phyloP scores from a whole-genome alignment of 163 green algal genomes.

The Chlamydomonas reinhardtii region DNA sequence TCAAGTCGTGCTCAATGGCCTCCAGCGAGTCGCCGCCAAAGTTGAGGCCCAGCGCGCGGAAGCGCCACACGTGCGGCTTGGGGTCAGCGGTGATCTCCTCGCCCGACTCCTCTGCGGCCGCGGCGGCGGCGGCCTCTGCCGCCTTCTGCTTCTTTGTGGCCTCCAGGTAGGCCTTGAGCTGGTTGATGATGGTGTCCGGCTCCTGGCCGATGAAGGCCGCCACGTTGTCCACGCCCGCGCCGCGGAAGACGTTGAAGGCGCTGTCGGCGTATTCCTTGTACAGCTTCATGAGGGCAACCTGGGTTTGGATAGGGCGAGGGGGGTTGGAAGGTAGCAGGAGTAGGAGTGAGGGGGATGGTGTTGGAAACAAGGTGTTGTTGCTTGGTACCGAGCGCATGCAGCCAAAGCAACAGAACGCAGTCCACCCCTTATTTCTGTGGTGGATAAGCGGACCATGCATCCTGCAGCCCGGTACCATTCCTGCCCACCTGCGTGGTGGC shows the following conservation, averaged over 20 bases:
- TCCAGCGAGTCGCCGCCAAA: slow-evolving; percentile 65
- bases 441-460: too few species aligned
- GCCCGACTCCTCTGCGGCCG: slow-evolving; percentile 63
- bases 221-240: slow-evolving; percentile 13
- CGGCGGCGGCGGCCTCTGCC: slow-evolving; percentile 21
- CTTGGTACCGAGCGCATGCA: too few species aligned
- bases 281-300: slow-evolving; percentile 66
- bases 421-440: too few species aligned
- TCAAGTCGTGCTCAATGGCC: slow-evolving; percentile 63
- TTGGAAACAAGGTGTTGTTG: too few species aligned
- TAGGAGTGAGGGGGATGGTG: too few species aligned
- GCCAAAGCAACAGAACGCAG: too few species aligned
- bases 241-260: slow-evolving; percentile 42
- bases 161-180: slow-evolving; percentile 38
- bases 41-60: slow-evolving; percentile 55
- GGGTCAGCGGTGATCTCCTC: slow-evolving; percentile 55
- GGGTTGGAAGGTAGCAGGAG: too few species aligned
- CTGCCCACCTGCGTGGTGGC: slow-evolving; percentile 48
- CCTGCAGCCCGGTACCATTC: too few species aligned
- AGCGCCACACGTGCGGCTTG: slow-evolving; percentile 59
- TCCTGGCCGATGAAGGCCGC: slow-evolving; percentile 23
- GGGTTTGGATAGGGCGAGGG: background rate
- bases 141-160: slow-evolving; percentile 41
- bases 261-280: slow-evolving; percentile 66
- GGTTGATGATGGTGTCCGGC: slow-evolving; percentile 4